These are phyloP conservation scores for Termitomyces sp. DNA, from an alignment of 768 basidiomycete genomes.

Conservation along the genomic window DNA sequence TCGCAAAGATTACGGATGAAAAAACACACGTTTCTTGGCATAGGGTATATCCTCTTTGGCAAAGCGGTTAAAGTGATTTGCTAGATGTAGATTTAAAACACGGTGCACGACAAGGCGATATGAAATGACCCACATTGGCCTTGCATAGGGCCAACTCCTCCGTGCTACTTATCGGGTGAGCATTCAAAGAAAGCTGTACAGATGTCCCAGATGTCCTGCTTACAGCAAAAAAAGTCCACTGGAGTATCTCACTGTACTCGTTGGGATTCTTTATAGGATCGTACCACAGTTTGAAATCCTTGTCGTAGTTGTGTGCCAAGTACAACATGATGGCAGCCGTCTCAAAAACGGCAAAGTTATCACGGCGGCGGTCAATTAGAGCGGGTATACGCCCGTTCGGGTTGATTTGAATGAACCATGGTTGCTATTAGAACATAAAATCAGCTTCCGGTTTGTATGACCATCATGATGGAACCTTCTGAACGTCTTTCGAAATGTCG, in stretches of 20 bases:
- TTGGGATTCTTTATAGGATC: conserved; percentile 46
- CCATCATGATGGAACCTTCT: conserved; percentile 51
- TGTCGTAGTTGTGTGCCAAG: conserved; percentile 77
- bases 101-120: background rate
- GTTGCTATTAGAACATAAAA: conserved; percentile 29
- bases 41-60: conserved; percentile 69
- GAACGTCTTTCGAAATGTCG: conserved; percentile 57
- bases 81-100: conserved; percentile 21
- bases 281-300: conserved; percentile 56
- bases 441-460: background rate
- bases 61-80: conserved; percentile 64
- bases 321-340: conserved; percentile 82
- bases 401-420: conserved; percentile 73
- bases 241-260: conserved; percentile 65
- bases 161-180: conserved; percentile 45
- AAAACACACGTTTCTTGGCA: conserved; percentile 52
- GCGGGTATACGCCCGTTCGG: conserved; percentile 72
- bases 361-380: conserved; percentile 54
- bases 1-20: background rate
- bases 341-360: conserved; percentile 69
- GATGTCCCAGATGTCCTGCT: conserved; percentile 12
- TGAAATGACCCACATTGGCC: conserved; percentile 41
- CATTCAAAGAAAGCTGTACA: background rate
- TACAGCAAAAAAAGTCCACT: conserved; percentile 86
- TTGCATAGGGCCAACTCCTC: conserved; percentile 86